Evolutionary conservation across 2,329 filamentous ascomycete species (phyloP).

Genomic region (Botrytis medusae): DNA sequence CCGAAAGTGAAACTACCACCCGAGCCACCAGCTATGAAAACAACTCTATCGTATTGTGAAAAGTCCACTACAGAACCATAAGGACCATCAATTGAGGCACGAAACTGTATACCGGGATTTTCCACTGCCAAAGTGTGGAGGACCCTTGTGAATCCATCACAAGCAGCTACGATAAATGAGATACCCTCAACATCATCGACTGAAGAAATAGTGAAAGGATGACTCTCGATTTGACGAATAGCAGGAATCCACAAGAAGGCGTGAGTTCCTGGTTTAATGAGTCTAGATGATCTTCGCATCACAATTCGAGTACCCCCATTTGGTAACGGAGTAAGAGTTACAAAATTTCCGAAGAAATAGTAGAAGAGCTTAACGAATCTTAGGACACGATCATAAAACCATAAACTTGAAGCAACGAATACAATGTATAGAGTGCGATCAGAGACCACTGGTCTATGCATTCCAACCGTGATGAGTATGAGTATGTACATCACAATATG

Average conservation of each 20-base stretch:
- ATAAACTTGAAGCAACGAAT: constrained; percentile 48
- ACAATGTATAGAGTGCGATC: constrained; percentile 46
- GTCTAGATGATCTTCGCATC: constrained; percentile 48
- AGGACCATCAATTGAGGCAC: constrained; percentile 57
- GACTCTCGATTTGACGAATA: constrained; percentile 57
- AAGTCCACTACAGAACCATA: constrained; percentile 58
- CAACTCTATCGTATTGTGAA: constrained; percentile 51
- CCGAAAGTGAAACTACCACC: constrained; percentile 60
- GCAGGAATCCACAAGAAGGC: constrained; percentile 64
- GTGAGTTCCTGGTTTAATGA: constrained; percentile 53
- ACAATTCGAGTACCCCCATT: constrained; percentile 56
- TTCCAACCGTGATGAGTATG: constrained; percentile 48
- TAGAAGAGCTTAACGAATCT: constrained; percentile 47
- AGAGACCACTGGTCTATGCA: constrained; percentile 52
- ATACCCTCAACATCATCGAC: constrained; percentile 42
- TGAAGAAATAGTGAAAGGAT: constrained; percentile 61
- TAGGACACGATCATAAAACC: constrained; percentile 52
- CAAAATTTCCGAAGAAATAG: constrained; percentile 52
- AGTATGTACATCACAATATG: constrained; percentile 53
- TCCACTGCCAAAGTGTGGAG: constrained; percentile 52
- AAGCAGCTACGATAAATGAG: constrained; percentile 57
- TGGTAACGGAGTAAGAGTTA: constrained; percentile 53
- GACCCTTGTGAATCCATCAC: constrained; percentile 59
- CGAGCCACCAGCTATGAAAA: constrained; percentile 61
- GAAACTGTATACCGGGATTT: constrained; percentile 50